Conservation (phyloP, 1,284 basidiomycete species). For the Cryptococcus deneoformans region DNA sequence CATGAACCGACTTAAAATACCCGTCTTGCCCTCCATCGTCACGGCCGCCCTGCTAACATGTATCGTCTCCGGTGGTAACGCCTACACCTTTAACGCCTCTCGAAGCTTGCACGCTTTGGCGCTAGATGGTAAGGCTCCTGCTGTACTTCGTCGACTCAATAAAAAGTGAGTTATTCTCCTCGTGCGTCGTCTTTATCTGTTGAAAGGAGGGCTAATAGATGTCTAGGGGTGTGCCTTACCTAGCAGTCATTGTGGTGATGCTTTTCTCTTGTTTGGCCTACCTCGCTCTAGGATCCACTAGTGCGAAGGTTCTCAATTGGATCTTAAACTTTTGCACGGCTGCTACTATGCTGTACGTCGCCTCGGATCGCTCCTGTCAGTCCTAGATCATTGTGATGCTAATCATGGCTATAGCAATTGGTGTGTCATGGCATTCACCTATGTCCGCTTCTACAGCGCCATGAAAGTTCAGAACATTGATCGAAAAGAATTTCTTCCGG, state of each 20-base stretch:
- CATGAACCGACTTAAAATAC: constrained; percentile 44
- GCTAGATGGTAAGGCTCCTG: constrained; percentile 31
- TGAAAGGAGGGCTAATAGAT: no score
- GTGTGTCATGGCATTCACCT: constrained; percentile 32
- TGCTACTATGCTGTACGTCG: constrained; percentile 12
- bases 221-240: constrained; percentile 22
- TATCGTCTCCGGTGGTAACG: constrained; percentile 42
- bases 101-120: constrained; percentile 36
- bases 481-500: constrained; percentile 11
- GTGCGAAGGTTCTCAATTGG: constrained; percentile 31
- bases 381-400: no score
- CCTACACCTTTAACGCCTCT: constrained; percentile 32
- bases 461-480: constrained; percentile 28
- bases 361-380: not conserved
- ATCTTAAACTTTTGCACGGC: constrained; percentile 16
- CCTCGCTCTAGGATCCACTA: constrained; percentile 22
- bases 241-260: constrained; percentile 24
- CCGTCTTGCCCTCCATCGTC: constrained; percentile 43
- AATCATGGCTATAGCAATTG: not conserved
- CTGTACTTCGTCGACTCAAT: constrained; percentile 27
- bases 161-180: constrained; percentile 15
- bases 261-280: constrained; percentile 29
- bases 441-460: constrained; percentile 29
- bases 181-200: no score
- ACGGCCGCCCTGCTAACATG: constrained; percentile 40